These are phyloP conservation scores for Talaromyces borbonicus DNA, from an alignment of 495 filamentous ascomycete genomes.

Conservation along the genomic window DNA sequence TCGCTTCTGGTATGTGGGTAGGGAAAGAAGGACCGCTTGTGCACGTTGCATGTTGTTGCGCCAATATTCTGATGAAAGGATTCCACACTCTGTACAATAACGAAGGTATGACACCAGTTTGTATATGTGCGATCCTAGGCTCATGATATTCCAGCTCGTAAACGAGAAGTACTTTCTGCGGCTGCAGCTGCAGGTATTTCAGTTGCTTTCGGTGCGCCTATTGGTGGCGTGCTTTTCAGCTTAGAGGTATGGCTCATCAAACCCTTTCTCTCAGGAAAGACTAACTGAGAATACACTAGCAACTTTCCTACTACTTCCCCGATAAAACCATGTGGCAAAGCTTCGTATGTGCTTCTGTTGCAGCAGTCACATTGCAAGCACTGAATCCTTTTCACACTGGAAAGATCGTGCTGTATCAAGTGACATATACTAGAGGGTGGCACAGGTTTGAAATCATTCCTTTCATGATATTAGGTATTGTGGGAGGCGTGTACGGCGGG, in stretches of 20 bases:
- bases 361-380: slow-evolving; percentile 84
- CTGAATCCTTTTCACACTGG: slow-evolving; percentile 93
- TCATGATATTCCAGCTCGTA: slow-evolving; percentile 51
- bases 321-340: slow-evolving; percentile 99
- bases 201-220: slow-evolving; percentile 94
- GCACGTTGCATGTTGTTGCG: slow-evolving; percentile 95
- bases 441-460: slow-evolving; percentile 91
- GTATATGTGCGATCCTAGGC: slow-evolving; percentile 8
- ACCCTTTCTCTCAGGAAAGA: neutral
- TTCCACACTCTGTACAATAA: slow-evolving; percentile 77
- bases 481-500: slow-evolving; percentile 88
- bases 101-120: slow-evolving; percentile 52
- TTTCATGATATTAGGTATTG: slow-evolving; percentile 75
- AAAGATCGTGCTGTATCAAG: slow-evolving; percentile 93
- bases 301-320: slow-evolving; percentile 96
- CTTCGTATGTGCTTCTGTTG: slow-evolving; percentile 97
- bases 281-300: slow-evolving; percentile 28
- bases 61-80: slow-evolving; percentile 88
- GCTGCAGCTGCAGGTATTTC: slow-evolving; percentile 93
- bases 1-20: slow-evolving; percentile 95
- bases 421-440: slow-evolving; percentile 87
- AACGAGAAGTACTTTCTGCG: slow-evolving; percentile 90
- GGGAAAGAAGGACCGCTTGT: slow-evolving; percentile 96
- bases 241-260: slow-evolving; percentile 51
- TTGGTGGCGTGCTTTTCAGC: slow-evolving; percentile 87